Base-by-base conservation (phyloP, 2,329 filamentous ascomycete species). In the Botrytis elliptica region DNA sequence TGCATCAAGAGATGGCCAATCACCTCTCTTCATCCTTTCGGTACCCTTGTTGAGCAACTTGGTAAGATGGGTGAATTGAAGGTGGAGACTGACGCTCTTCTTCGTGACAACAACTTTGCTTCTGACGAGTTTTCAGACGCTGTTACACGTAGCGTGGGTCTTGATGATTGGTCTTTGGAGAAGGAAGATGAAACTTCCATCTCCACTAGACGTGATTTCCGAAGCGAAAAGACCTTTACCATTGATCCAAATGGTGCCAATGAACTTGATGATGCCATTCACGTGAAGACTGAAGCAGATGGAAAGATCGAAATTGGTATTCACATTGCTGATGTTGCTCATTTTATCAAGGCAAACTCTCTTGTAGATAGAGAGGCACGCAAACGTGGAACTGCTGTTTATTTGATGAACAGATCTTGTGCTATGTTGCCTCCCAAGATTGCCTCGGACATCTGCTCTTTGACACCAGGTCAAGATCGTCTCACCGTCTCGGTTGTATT, bases 1-100 rank as follows among this genome's bases (percentile, higher is more conserved):
- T 98, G 95, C 85, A 99, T 99, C 84, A 99, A 99, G 88, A 91
- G 96, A 81, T 99, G 96, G 96, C 96, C 96, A 76, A 99, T 99
- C 80, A 99, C 96, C 42, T 99, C 96, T n/a, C 90, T 99, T 73
- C 96, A 99, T 85, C 96, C 96, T 46, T 99, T 99, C 80, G 96
- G 96, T 81, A 99, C 96, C 14, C 90, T 99, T 65, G 95, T 98
- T 71, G 96, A 99, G 85, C 94, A 97, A 84, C 91, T 99, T 71
- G 96, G 96, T 76, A 93, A 94, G 82, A 98, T 98, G 93, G 96
- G 96, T 77, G 94, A 99, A 82, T 88, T 97, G 78, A 97, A 95
- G 85, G 95, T 99, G 74, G 96, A 99, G 85, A 99, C 96, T 3
- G 96, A 99, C 85, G 96, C 96, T 74, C 89, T 99, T 73, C 89